phyloP scores from a whole-genome alignment of 75 land plant genomes.

The Ceratopteris richardii region DNA sequence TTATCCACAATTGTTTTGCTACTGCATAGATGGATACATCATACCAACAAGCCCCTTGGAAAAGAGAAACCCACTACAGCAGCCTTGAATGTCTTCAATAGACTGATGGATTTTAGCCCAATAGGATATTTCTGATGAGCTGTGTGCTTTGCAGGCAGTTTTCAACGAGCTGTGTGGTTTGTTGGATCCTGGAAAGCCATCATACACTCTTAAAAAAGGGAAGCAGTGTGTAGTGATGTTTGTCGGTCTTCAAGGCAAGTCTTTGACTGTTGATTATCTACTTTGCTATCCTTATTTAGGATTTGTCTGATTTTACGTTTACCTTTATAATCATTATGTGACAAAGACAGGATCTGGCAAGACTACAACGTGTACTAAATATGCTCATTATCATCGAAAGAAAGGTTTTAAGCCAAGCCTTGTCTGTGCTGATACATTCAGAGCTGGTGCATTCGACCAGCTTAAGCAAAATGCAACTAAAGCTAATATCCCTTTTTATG shows the following conservation, averaged over 20 bases:
- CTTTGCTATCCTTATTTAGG: too few species aligned
- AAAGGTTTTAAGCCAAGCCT: slow-evolving; percentile 94
- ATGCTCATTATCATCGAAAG: slow-evolving; percentile 91
- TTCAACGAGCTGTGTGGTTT: slow-evolving; percentile 93
- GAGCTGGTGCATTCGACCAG: slow-evolving; percentile 99
- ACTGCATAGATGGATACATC: too few species aligned
- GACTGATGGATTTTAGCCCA: too few species aligned
- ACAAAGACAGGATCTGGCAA: slow-evolving; percentile 99
- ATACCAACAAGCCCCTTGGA: too few species aligned
- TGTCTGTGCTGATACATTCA: slow-evolving; percentile 98
- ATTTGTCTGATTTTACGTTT: too few species aligned
- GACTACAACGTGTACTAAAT: slow-evolving; percentile 97
- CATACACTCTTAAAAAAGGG: slow-evolving; percentile 79
- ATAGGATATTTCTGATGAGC: too few species aligned
- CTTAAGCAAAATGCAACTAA: slow-evolving; percentile 98
- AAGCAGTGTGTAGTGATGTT: slow-evolving; percentile 30
- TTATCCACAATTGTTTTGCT: too few species aligned
- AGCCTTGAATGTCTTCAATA: too few species aligned
- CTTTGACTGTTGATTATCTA: too few species aligned
- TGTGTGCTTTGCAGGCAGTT: slow-evolving; percentile 49
- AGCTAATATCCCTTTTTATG: slow-evolving; percentile 93
- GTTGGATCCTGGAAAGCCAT: slow-evolving; percentile 96
- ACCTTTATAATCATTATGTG: too few species aligned
- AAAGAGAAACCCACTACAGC: too few species aligned
- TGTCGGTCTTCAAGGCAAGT: too few species aligned